Evolutionary conservation across 2,329 filamentous ascomycete genomes (phyloP).

Genomic region (Didymella glomerata): DNA sequence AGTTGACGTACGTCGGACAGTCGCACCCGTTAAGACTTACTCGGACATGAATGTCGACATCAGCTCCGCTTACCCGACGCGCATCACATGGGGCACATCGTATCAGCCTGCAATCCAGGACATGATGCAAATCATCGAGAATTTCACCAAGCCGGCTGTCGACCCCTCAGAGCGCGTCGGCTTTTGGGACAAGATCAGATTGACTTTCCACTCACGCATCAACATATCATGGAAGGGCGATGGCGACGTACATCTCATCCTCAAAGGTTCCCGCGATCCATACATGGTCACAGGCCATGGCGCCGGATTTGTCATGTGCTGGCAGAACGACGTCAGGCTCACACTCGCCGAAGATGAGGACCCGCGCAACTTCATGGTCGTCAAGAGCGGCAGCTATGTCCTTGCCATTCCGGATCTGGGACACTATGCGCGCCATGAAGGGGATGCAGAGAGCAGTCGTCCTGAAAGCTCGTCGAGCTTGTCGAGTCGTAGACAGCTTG

Average conservation of each 20-base stretch:
- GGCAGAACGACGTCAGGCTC: conserved; percentile 92
- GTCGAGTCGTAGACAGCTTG: conserved; percentile 73
- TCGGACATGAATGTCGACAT: conserved; percentile 92
- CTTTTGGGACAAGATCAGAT: conserved; percentile 98
- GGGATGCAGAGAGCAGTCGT: conserved; percentile 58
- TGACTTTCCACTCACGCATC: conserved; percentile 92
- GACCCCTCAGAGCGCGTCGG: conserved; percentile 93
- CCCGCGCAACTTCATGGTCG: conserved; percentile 91
- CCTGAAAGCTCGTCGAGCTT: conserved; percentile 64
- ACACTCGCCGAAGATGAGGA: conserved; percentile 85
- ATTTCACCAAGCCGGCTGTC: conserved; percentile 93
- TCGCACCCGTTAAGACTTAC: conserved; percentile 95
- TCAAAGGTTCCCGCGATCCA: conserved; percentile 91
- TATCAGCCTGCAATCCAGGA: conserved; percentile 98
- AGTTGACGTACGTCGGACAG: conserved; percentile 87
- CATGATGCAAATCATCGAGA: conserved; percentile 99
- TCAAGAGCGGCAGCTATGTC: conserved; percentile 94
- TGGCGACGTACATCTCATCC: conserved; percentile 89
- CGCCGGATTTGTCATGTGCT: conserved; percentile 97
- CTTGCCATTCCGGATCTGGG: conserved; percentile 94
- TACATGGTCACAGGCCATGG: conserved; percentile 93
- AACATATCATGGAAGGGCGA: conserved; percentile 92
- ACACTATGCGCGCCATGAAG: conserved; percentile 77
- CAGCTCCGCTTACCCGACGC: conserved; percentile 89
- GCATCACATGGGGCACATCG: conserved; percentile 95